These are phyloP conservation scores for Entomortierella chlamydospora DNA, from an alignment of 192 early-diverging fungal genomes.

Conservation along the genomic window DNA sequence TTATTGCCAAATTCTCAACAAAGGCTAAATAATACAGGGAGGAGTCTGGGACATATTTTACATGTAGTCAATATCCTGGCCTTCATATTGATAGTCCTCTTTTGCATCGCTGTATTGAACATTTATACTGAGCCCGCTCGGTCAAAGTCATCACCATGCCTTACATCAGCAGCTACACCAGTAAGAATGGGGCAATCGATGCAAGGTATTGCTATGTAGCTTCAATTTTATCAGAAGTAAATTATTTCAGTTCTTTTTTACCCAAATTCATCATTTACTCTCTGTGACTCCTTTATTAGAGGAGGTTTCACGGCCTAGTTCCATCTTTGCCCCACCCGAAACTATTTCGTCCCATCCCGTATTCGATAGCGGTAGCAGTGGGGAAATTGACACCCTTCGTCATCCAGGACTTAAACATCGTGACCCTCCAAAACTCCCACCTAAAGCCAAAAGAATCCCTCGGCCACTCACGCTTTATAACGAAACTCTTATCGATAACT, in stretches of 20 bases:
- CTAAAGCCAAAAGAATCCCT: conserved; percentile 32
- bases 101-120: conserved; percentile 15
- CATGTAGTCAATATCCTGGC: conserved; percentile 3
- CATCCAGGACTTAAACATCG: not conserved
- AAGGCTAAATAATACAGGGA: not conserved
- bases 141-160: not conserved
- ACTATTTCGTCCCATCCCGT: not conserved
- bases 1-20: no score
- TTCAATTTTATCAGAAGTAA: not conserved
- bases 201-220: not conserved
- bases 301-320: no score
- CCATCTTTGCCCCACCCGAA: not conserved
- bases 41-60: not conserved
- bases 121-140: not conserved
- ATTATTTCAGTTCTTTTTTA: not conserved
- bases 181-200: not conserved
- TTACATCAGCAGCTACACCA: not conserved
- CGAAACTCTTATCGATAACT: conserved; percentile 42
- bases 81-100: conserved; percentile 4
- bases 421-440: conserved; percentile 2
- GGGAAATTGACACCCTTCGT: not conserved
- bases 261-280: not conserved
- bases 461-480: conserved; percentile 43
- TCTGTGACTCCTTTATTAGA: no score
- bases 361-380: no score